Evolutionary conservation across 768 basidiomycete species (phyloP), one percentile per base, ranked within the genome.

Genomic region (Atractiella rhizophila): DNA sequence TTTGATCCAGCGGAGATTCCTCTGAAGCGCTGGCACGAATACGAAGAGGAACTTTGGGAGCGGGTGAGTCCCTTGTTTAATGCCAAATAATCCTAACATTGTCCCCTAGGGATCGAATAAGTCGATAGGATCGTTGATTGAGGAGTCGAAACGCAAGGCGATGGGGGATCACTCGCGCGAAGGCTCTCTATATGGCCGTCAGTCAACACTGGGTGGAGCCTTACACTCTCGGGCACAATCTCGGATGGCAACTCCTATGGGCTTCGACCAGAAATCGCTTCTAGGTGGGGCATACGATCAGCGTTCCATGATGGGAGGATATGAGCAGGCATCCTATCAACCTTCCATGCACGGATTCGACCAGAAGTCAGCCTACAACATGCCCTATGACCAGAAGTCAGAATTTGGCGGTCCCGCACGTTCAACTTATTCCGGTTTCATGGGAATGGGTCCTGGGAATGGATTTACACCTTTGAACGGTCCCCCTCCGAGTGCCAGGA

Each of bases 1-100:
- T 98, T 94, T 39, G 86, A 98, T 61, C 80, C 85, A 4, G 68
- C 74, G 9, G 68, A 73, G 6, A 94, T 98, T 49, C 88, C 88
- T 7, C 67, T 94, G 50, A 94, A 94, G 62, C 81, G 76, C 0
- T 96, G 91, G 88, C 80, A 72, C 44, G 85, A 91, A 50, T 27
- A 36, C 48, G 56, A 58, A 43, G 43, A 45, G 24, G 46, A 50
- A 25, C 35, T 47, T 1, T 50, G 51, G 51, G 49, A 54, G 34
- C 37, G 38, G 12, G 47, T 41, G 8, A 27, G 28, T 41, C n/a
- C n/a, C n/a, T n/a, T n/a, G n/a, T n/a, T n/a, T 27, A 19, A 28
- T 12, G 30, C 19, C 3, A 20, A 3, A 11, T 30, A 24, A 6
- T 10, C 15, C 25, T 50, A 15, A 16, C 27, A n/a, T n/a, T 18